Base-by-base conservation (phyloP, 176 grass and related monocot species). In the Elaeis guineensis region DNA sequence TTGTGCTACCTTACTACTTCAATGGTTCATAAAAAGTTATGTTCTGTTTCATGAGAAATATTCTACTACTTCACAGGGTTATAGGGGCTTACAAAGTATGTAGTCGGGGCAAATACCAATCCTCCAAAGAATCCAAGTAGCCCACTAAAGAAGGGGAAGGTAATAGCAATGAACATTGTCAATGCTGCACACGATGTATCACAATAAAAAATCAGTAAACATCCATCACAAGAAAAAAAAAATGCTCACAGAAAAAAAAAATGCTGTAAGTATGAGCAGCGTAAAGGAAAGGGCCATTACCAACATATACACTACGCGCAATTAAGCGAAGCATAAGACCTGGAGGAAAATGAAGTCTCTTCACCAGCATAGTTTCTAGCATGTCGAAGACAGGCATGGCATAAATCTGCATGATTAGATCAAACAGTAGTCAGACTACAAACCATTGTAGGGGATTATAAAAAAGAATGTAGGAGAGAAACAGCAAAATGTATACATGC, bases 381-480 rank as follows among this genome's bases (percentile, higher is more conserved):
- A 96, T 96, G 72, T 96, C 91, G 21, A 96, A 90, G 26, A 90
- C 91, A 0, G 90, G 86, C 83, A 95, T 95, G 8, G 90, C 90
- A 49, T 87, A 95, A 22, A 95, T 74, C 90, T 95, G 64, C 49
- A 58, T 21, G 21, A 21, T 39, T 19, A 25, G 5, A 28, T 9
- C 60, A 17, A 9, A 44, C 8, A 44, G 6, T 6, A 44, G 8
- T 14, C 35, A 44, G 35, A 12, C 35, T 14, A 44, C 35, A 44
- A 44, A 44, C 11, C 35, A 44, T 44, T 44, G 35, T 11, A 44
- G 35, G 35, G 9, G 35, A 14, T 44, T 44, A 12, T 12, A 14
- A 44, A 12, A 12, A 44, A 44, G 35, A 44, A 3, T 2, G 11
- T 3, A 44, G 11, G 9, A 44, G 11, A 44, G 9, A 44, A 44